Evolutionary conservation across 345 rosid species (phyloP), one percentile per base, ranked within the genome.

Genomic region (Adansonia digitata): DNA sequence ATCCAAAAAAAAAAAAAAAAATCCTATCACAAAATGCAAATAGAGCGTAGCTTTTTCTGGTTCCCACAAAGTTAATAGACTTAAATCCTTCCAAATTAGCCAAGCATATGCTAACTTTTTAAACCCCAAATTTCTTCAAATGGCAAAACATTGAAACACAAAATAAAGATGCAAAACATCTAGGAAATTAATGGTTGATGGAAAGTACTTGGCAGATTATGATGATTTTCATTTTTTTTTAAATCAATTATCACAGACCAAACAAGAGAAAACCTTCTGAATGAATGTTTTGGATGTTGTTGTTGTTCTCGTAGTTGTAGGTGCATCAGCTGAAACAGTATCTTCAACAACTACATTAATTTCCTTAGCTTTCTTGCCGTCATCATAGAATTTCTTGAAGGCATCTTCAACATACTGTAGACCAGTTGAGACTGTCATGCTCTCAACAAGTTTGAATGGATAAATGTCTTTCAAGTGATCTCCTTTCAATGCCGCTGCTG

Each of bases 401-500:
- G 91, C 90, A 49, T 82, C 77, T 35, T 86, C 85, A 17, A 79
- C 86, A 52, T 87, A 89, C 61, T 71, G 79, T 2, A 82, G 84
- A 7, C 82, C 93, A 27, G 73, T 75, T 13, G 55, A 76, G 59
- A 84, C 88, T 4, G 76, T 84, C 96, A 91, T 84, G 63, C 78
- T 81, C 26, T 86, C 93, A 13, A 65, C 79, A 1, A 89, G 83
- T 57, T 81, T 84, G 27, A 82, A 22, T 0, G 91, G 91, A 75
- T 81, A 82, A 49, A 75, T 75, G 29, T 80, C 87, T 71, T 75
- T 82, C 35, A 18, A 26, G 56, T 86, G 74, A 74, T 90, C 92
- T 35, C 96, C 93, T n/a, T 78, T 87, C 59, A 91, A 40, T 4
- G 82, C 78, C 20, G 96, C 93, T 18, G 92, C 92, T 76, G 88